These are phyloP conservation scores for Camelina sativa DNA, from an alignment of 345 rosid genomes.

Conservation along the genomic window DNA sequence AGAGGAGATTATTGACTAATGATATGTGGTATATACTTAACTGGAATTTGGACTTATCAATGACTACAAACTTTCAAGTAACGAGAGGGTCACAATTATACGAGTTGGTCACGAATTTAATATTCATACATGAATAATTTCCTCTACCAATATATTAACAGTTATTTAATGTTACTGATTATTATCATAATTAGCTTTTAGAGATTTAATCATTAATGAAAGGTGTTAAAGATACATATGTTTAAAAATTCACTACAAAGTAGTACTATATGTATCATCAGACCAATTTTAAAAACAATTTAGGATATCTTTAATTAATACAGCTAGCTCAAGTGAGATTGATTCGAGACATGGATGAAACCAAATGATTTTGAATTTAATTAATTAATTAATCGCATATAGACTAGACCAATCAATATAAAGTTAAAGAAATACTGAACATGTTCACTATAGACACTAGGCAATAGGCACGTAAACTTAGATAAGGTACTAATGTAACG, in stretches of 20 bases:
- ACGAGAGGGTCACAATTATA: slow-evolving; percentile 37
- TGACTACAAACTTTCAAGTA: slow-evolving; percentile 45
- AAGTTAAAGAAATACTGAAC: slow-evolving; percentile 4
- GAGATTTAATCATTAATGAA: slow-evolving; percentile 18
- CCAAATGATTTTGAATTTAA: neutral
- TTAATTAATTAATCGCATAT: neutral
- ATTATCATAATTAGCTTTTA: slow-evolving; percentile 13
- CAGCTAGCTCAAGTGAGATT: slow-evolving; percentile 5
- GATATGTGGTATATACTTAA: slow-evolving; percentile 36
- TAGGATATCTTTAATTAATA: neutral
- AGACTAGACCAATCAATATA: slow-evolving; percentile 11
- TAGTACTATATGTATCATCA: neutral
- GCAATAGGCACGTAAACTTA: slow-evolving; percentile 2
- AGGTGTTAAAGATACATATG: neutral
- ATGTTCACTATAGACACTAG: neutral
- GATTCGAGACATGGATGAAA: slow-evolving; percentile 12
- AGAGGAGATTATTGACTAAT: slow-evolving; percentile 41
- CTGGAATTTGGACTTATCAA: slow-evolving; percentile 34
- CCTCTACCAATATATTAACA: slow-evolving; percentile 20
- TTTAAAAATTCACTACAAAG: neutral
- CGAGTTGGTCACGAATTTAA: slow-evolving; percentile 29
- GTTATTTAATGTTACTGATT: neutral
- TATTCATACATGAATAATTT: slow-evolving; percentile 39
- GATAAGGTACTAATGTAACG: slow-evolving; percentile 10
- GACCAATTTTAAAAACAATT: neutral